These are phyloP conservation scores for Mucor piriformis DNA, from an alignment of 371 early-diverging fungal genomes.

Conservation along the genomic window DNA sequence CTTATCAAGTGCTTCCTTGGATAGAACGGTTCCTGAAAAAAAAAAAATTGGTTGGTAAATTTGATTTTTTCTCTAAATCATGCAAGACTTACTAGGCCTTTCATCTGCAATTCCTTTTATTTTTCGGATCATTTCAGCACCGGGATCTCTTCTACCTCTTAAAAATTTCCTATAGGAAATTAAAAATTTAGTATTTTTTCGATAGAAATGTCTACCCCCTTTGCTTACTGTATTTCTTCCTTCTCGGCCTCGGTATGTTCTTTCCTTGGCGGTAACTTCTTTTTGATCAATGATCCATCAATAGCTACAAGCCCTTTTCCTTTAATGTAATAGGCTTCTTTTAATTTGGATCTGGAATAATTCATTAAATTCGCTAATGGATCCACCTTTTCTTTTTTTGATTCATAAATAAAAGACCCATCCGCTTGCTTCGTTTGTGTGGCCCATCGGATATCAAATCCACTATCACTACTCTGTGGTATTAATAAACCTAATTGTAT, in stretches of 20 bases:
- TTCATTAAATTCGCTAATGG: not conserved
- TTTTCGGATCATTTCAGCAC: conserved; percentile 47
- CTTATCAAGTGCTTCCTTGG: conserved; percentile 38
- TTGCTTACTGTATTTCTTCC: conserved; percentile 10
- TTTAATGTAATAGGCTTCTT: conserved; percentile 32
- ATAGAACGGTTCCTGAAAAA: conserved; percentile 23
- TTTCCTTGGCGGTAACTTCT: conserved; percentile 7
- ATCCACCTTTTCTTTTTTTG: conserved; percentile 6
- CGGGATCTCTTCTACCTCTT: conserved; percentile 38
- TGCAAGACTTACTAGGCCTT: conserved; percentile 21
- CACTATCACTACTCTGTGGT: conserved; percentile 27
- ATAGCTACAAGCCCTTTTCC: conserved; percentile 30
- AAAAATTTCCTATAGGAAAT: conserved; percentile 37
- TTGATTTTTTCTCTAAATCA: too few relatives aligned
- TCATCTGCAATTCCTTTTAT: conserved; percentile 41
- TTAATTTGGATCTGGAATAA: conserved; percentile 13
- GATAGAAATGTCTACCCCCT: not conserved
- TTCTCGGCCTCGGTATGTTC: conserved; percentile 8
- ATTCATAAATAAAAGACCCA: conserved; percentile 15
- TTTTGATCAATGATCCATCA: conserved; percentile 28
- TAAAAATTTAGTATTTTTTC: not conserved
- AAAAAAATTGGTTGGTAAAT: not conserved
- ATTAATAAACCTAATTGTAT: not conserved
- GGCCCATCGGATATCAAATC: conserved; percentile 44
- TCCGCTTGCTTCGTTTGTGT: conserved; percentile 12